Base-by-base conservation (phyloP, 2,329 filamentous ascomycete species). In the Coleophoma eucalyptorum region DNA sequence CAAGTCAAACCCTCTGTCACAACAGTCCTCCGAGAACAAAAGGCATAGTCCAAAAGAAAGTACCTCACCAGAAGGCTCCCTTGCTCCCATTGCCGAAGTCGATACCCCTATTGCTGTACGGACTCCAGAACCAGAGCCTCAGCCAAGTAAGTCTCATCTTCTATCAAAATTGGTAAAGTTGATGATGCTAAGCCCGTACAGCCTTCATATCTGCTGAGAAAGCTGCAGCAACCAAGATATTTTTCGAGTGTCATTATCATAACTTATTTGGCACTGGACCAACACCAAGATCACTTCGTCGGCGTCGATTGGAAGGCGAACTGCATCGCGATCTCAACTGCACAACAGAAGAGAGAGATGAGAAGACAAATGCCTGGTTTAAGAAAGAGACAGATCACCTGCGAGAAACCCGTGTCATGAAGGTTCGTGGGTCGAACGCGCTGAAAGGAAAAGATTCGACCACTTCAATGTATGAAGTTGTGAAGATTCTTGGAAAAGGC, bases 401-500 rank as follows among this genome's bases (percentile, higher is more conserved):
- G 33, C 84, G 93, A 20, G 84, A 91, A 60, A 77, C 74, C 34
- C 82, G 93, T 6, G 80, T 80, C 0, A 74, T 95, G 62, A 90
- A 89, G 61, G 76, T 81, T 11, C 81, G 78, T 42, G 81, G 79
- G 15, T 48, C 51, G 3, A 64, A 62, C 34, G 60, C 59, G n/a
- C 45, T 61, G 41, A 61, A 56, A 20, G 69, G 67, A 12, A 68
- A 73, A 49, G 75, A 78, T 56, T 74, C 75, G 3, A 73, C 79
- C 41, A 65, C 78, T 19, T 79, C 83, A 8, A 81, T 84, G n/a
- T 97, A 93, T 62, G 87, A 96, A 57, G 77, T 86, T 12, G 71
- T 97, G 31, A 89, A 91, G 58, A 78, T 95, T 16, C 76, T 97
- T 5, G 92, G 94, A 0, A 96, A 94, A 66, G 93, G 94, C 8